These are phyloP conservation scores for Theobroma cacao DNA, from an alignment of 345 rosid species.

Conservation along the genomic window DNA sequence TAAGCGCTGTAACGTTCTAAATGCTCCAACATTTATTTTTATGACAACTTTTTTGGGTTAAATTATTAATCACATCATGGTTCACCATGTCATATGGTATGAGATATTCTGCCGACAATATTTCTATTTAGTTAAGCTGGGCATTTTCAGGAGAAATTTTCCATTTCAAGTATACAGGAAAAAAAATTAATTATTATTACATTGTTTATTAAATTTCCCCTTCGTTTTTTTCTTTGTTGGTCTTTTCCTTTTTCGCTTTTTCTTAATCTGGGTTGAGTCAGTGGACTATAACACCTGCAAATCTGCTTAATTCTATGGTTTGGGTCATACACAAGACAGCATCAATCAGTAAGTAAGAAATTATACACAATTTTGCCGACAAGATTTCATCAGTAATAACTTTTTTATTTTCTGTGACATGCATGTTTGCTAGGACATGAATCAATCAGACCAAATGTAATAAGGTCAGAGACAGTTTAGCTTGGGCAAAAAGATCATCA, in stretches of 20 bases:
- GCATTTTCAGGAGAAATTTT: no score
- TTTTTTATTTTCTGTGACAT: neutral
- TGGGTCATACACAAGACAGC: slow-evolving; percentile 1
- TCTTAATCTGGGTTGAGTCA: no score
- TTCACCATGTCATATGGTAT: no score
- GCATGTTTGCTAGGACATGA: neutral
- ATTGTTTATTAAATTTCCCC: neutral
- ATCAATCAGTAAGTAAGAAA: neutral
- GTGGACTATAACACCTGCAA: neutral
- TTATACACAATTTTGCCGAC: neutral
- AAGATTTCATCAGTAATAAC: neutral
- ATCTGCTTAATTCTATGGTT: neutral
- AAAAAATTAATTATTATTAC: neutral
- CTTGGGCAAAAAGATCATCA: neutral
- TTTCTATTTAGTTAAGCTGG: no score
- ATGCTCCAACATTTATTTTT: no score
- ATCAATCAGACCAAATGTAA: neutral
- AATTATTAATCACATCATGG: no score
- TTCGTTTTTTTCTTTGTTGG: neutral
- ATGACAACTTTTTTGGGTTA: no score
- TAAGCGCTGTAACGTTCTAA: no score
- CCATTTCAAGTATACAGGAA: neutral
- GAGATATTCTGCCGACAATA: no score
- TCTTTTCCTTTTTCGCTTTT: no score
- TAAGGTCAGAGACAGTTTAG: neutral